Evolutionary conservation across 2,329 filamentous ascomycete genomes (phyloP), one percentile per base, ranked within the genome.

Genomic region (Didymella segeticola): DNA sequence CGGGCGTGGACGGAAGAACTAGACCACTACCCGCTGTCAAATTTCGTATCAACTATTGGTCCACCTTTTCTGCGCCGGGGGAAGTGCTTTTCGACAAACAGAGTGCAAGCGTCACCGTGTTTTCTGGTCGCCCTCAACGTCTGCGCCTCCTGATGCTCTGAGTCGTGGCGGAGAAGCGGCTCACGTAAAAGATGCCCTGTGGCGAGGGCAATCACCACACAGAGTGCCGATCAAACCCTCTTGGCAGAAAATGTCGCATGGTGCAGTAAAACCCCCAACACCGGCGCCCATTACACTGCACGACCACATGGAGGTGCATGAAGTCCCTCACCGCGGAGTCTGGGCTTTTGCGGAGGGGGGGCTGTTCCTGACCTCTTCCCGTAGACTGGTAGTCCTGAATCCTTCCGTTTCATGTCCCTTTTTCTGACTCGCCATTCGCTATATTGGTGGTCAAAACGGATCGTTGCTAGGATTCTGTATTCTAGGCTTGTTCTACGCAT

Each of bases 401-500:
- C 27, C 29, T 34, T 49, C 33, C 11, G 39, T 54, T 54, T 54
- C 51, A 54, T 41, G 23, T 54, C 39, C 46, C 26, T 39, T 33
- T 27, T 14, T 51, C 22, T 29, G 38, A 23, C 38, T 48, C 27
- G 38, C 22, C n/a, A 36, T 53, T 53, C 14, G 53, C 38, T 39
- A 22, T 5, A 22, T 39, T 48, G 41, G 22, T 46, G 23, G 33
- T 43, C n/a, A n/a, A 34, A 49, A 25, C 33, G 17, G 49, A 58
- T 47, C 43, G 19, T 26, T 19, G 25, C 29, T 38, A 51, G 43
- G 45, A 36, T 48, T 43, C 30, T 41, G 39, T 33, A 49, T 53
- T 49, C 45, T 41, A 54, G 46, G 45, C 51, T 39, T 45, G 27
- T 49, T 54, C 46, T 49, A 41, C 45, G 45, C 23, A 36, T 46